phyloP scores from a whole-genome alignment of 2,329 filamentous ascomycete genomes.

The Tolypocladium tundrense region DNA sequence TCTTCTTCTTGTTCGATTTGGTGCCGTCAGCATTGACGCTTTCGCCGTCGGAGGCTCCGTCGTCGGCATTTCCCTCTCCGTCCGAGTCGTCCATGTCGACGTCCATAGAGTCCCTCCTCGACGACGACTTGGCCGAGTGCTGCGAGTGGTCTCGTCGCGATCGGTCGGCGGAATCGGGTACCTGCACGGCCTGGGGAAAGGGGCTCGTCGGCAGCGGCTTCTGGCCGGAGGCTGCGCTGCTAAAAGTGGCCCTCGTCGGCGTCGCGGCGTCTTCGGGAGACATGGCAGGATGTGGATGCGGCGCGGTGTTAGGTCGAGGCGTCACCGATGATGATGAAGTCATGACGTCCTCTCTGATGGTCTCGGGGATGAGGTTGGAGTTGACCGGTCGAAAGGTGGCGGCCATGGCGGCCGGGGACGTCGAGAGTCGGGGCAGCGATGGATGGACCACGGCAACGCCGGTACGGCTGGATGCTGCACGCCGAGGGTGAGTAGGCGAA shows the following conservation, averaged over 20 bases:
- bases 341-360: constrained; percentile 24
- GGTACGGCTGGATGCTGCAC: background rate
- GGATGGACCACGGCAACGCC: background rate
- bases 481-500: background rate
- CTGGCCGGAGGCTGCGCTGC: constrained; percentile 31
- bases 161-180: constrained; percentile 33
- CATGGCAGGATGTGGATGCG: constrained; percentile 16
- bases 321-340: constrained; percentile 20
- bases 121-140: constrained; percentile 45
- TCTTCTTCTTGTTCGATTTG: constrained; percentile 87
- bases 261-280: constrained; percentile 41
- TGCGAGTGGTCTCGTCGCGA: constrained; percentile 42
- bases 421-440: constrained; percentile 11
- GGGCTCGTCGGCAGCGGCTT: constrained; percentile 43
- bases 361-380: constrained; percentile 22
- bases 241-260: constrained; percentile 51
- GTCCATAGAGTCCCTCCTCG: constrained; percentile 49
- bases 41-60: constrained; percentile 53
- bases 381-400: constrained; percentile 39
- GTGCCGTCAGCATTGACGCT: constrained; percentile 52
- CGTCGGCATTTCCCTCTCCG: constrained; percentile 41
- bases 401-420: constrained; percentile 26
- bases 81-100: constrained; percentile 71
- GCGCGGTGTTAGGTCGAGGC: constrained; percentile 24
- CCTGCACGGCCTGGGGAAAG: constrained; percentile 39